Base-by-base conservation (phyloP, 805 yeast species). In the Pichia rugopelliculosa region DNA sequence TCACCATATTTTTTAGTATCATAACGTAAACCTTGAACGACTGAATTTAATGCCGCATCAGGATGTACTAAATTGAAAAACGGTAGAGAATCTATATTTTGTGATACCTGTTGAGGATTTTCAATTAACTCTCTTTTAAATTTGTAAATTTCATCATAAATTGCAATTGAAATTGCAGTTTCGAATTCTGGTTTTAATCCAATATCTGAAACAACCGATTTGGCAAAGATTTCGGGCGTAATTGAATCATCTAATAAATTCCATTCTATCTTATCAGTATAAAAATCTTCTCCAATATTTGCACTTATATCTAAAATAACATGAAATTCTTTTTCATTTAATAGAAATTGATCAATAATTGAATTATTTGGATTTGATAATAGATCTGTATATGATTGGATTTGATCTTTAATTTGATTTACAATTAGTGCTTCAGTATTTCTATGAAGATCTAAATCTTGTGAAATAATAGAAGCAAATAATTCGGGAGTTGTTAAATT, bases 241-340 rank as follows among this genome's bases (percentile, higher is more conserved):
- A 85, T 60, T 34, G 60, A 46, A 33, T 69, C 73, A 52, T 68
- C 74, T 8, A 68, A 59, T 39, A 93, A 70, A 59, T 93, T 95
- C 98, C 98, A 91, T 66, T 93, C 98, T 54, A 93, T 84, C 62
- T 85, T 84, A 65, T 93, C 99, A 56, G 89, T 96, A 58, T 82
- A 89, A 38, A 90, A 74, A 56, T 82, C 82, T 60, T 86, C 86
- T 54, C 89, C 88, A 52, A 93, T 69, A 59, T 84, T 87, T 42
- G 93, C 86, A 15, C 91, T 81, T 36, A 93, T 66, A 53, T 88
- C 86, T 33, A 93, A 75, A 4, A 93, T 75, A 1, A 86, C 95
- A 58, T 86, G 93, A 25, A 82, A 67, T 48, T 81, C 87, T 36
- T 67, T 69, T 49, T 62, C 65, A 40, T 54, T 54, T 36, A 53